Conservation (phyloP, 2,329 filamentous ascomycete genomes). For the Incumbomyces lentus region DNA sequence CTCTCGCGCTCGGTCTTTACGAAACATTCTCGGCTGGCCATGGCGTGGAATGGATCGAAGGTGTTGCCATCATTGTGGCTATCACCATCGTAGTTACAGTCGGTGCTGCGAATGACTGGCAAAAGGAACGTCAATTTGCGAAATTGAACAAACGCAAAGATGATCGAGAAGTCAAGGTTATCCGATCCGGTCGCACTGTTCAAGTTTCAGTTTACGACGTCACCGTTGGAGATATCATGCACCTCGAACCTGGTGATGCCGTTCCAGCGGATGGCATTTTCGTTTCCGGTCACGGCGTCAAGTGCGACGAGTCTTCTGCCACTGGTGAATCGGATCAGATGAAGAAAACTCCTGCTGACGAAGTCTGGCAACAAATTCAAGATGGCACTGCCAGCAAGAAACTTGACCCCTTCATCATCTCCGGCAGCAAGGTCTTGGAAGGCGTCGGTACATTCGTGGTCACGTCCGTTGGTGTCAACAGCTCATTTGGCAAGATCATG, state of each 20-base stretch:
- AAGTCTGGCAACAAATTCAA: constrained; percentile 48
- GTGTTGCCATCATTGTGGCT: constrained; percentile 55
- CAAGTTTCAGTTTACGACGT: constrained; percentile 58
- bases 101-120: constrained; percentile 56
- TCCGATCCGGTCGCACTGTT: constrained; percentile 55
- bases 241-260: constrained; percentile 59
- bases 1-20: constrained; percentile 59
- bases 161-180: constrained; percentile 54
- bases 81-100: constrained; percentile 56
- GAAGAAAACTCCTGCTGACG: constrained; percentile 53
- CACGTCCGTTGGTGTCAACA: constrained; percentile 63
- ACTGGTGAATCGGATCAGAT: constrained; percentile 65
- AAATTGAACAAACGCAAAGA: constrained; percentile 53
- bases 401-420: constrained; percentile 66
- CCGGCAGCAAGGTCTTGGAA: constrained; percentile 67
- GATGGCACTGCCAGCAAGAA: constrained; percentile 44
- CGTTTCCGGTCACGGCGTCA: constrained; percentile 54
- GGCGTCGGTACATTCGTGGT: constrained; percentile 65
- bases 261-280: constrained; percentile 62
- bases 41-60: constrained; percentile 55
- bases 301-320: constrained; percentile 64
- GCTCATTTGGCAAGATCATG: constrained; percentile 64
- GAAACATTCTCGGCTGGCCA: constrained; percentile 46
- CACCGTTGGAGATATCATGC: constrained; percentile 58
- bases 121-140: constrained; percentile 57